Conservation (phyloP, 306 rosid species). For the Hippophae rhamnoides region DNA sequence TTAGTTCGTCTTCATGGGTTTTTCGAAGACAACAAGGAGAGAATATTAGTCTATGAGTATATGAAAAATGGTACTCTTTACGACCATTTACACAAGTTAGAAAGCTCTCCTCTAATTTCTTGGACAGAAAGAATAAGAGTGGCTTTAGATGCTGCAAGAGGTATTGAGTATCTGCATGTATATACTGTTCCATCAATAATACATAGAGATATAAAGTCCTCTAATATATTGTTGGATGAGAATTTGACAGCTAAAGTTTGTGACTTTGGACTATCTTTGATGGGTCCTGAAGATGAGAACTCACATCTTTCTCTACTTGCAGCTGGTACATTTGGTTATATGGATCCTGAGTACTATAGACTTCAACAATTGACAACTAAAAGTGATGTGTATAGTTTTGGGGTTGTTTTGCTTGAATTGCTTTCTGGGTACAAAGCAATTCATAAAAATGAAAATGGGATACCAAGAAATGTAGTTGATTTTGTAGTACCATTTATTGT, state of each 20-base stretch:
- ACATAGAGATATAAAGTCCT: constrained; percentile 69
- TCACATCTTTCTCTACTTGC: constrained; percentile 48
- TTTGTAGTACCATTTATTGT: constrained; percentile 48
- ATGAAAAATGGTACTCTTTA: constrained; percentile 60
- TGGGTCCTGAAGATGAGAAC: constrained; percentile 49
- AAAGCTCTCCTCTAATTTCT: constrained; percentile 28
- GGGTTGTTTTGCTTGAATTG: constrained; percentile 59
- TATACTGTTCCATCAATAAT: constrained; percentile 57
- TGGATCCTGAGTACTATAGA: constrained; percentile 84
- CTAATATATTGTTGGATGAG: constrained; percentile 54
- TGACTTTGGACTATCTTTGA: constrained; percentile 64
- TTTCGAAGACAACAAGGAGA: constrained; percentile 50
- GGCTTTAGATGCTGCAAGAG: constrained; percentile 74
- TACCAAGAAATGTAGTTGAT: constrained; percentile 80
- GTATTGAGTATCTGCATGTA: constrained; percentile 54
- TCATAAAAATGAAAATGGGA: constrained; percentile 53
- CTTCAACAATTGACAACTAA: constrained; percentile 62
- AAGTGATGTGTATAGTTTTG: constrained; percentile 87
- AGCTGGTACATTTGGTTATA: constrained; percentile 76
- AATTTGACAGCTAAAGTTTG: constrained; percentile 51
- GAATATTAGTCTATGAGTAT: constrained; percentile 68
- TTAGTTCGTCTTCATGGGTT: constrained; percentile 59
- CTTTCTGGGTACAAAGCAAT: constrained; percentile 59
- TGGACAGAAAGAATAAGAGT: constrained; percentile 45
- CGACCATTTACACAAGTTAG: constrained; percentile 60